These are phyloP conservation scores for Fusarium denticulatum DNA, from an alignment of 2,329 filamentous ascomycete species.

Conservation along the genomic window DNA sequence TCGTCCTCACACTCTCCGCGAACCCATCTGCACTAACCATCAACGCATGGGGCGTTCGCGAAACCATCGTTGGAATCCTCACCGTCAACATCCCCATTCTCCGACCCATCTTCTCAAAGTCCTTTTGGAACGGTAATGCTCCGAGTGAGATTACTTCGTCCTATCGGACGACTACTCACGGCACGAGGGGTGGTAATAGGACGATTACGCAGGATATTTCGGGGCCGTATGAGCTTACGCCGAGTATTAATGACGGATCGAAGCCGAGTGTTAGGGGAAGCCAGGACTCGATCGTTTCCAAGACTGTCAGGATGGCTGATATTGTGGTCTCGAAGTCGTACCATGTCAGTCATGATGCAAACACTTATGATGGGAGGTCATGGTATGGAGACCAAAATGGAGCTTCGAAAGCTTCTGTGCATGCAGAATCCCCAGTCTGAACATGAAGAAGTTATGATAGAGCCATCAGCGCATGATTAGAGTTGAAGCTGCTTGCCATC, in stretches of 20 bases:
- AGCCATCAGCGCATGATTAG: too few relatives aligned
- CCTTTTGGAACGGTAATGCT: constrained; percentile 13
- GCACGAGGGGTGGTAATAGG: rapidly evolving
- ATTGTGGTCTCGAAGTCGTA: constrained; percentile 28
- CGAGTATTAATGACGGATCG: background rate
- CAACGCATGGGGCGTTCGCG: constrained; percentile 43
- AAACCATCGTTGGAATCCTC: constrained; percentile 52
- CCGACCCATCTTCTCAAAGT: constrained; percentile 13
- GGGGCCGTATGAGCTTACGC: constrained; percentile 26
- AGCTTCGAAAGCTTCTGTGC: constrained; percentile 15
- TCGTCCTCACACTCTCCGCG: constrained; percentile 34
- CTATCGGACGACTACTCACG: background rate
- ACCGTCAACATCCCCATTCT: constrained; percentile 46
- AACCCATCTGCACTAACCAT: constrained; percentile 38
- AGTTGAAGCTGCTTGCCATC: too few relatives aligned
- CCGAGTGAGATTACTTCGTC: background rate
- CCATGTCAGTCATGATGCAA: constrained; percentile 11
- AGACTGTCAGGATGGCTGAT: background rate
- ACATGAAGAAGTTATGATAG: too few relatives aligned
- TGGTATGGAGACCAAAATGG: constrained; percentile 18
- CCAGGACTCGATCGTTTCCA: constrained; percentile 27
- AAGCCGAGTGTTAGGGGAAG: constrained; percentile 11
- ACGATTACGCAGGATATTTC: constrained; percentile 4
- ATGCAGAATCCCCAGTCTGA: background rate
- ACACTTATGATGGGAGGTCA: background rate